Percentiles rank a stretch among this genome's conserved stretches.
phyloP scores from a whole-genome alignment of 2,329 filamentous ascomycete genomes.

The Pestalotiopsis sp. region DNA sequence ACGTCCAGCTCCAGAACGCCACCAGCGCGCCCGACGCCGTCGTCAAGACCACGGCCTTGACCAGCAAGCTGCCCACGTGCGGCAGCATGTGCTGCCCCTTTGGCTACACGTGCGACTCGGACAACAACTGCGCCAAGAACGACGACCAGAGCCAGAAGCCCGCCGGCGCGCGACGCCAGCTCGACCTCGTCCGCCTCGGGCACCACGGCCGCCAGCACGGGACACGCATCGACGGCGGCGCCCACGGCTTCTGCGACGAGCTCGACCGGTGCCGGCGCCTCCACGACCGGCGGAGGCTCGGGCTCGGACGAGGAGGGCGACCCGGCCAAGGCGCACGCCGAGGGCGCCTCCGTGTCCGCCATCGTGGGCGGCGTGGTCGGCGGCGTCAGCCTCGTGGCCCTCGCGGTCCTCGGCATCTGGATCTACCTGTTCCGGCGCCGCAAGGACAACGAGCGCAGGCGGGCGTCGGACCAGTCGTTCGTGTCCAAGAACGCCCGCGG shows the following conservation, averaged over 20 bases:
- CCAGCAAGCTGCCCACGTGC: conserved; percentile 57
- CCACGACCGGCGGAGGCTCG: neutral
- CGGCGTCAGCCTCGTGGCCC: neutral
- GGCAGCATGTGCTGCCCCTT: conserved; percentile 71
- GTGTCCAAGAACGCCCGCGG: neutral
- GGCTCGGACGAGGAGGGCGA: neutral
- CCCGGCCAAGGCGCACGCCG: neutral
- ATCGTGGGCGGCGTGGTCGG: conserved; percentile 2
- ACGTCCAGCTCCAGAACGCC: conserved; percentile 62
- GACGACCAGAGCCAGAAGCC: conserved; percentile 47
- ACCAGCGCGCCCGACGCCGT: conserved; percentile 55
- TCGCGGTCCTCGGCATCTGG: neutral
- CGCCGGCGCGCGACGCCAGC: conserved; percentile 2
- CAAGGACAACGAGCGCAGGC: neutral
- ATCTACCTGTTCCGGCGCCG: neutral
- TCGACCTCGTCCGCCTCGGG: conserved; percentile 4
- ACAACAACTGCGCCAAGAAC: conserved; percentile 52
- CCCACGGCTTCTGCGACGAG: neutral
- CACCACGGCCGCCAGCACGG: neutral
- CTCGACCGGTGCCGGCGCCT: neutral
- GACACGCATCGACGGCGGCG: neutral
- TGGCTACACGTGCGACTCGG: conserved; percentile 64
- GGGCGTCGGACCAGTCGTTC: neutral
- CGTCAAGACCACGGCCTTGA: conserved; percentile 68
- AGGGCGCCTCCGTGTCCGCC: conserved; percentile 1